Percentiles rank a stretch among this genome's conserved stretches.
phyloP scores from a whole-genome alignment of 2,329 filamentous ascomycete species.

The Dothideomycetidae sp. region DNA sequence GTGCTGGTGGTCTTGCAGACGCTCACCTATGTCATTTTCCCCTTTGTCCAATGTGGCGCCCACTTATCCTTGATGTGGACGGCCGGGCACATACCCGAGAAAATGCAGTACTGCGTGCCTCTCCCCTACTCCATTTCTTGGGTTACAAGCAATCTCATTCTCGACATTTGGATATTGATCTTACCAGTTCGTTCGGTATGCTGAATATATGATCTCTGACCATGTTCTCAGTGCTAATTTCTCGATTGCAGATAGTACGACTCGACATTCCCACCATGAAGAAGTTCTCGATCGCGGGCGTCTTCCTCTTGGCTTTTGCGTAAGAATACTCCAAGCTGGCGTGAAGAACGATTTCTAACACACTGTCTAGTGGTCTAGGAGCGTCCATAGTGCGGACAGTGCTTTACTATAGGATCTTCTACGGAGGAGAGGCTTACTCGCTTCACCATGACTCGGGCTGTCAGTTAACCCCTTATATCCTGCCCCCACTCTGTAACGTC shows the following conservation, averaged over 20 bases:
- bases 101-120: not conserved
- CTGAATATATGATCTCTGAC: too few species aligned
- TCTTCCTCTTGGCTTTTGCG: not conserved
- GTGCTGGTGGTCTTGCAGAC: slow-evolving; percentile 4
- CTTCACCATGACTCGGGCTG: not conserved
- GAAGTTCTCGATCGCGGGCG: not conserved
- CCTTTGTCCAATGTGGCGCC: not conserved
- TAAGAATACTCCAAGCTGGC: not conserved
- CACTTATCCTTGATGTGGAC: not conserved
- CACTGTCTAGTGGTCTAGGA: not conserved
- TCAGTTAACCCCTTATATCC: not conserved
- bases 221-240: too few species aligned
- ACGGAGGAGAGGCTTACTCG: not conserved
- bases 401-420: not conserved
- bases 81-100: too few species aligned
- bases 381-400: not conserved
- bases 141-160: not conserved
- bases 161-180: slow-evolving; percentile 5
- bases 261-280: not conserved
- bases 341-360: not conserved
- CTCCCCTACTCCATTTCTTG: not conserved
- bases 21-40: slow-evolving; percentile 1
- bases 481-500: not conserved
- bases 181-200: slow-evolving; percentile 1
- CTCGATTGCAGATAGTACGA: too few species aligned